These are phyloP conservation scores for Acanthamoeba divionensis DNA, from an alignment of 208 protist genomes.

Conservation along the genomic window DNA sequence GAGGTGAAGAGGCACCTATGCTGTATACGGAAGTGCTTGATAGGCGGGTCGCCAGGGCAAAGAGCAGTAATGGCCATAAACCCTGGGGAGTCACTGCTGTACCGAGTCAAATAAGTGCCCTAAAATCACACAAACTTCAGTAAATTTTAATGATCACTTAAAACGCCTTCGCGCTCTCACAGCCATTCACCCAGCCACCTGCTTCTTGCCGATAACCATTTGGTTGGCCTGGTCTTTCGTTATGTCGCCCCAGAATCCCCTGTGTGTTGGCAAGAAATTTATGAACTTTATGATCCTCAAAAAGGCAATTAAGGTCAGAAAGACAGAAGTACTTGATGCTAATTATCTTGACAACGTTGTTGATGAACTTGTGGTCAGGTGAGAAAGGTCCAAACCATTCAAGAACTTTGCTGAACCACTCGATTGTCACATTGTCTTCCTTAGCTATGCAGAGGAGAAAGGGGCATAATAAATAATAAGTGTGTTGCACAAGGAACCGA, in stretches of 20 bases:
- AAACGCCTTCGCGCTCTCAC: background rate
- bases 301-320: background rate
- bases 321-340: background rate
- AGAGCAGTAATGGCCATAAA: slow-evolving; percentile 22
- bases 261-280: background rate
- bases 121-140: background rate
- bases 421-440: slow-evolving; percentile 13
- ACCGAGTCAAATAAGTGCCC: slow-evolving; percentile 37
- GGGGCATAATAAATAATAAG: background rate
- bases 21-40: slow-evolving; percentile 50
- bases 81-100: background rate
- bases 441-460: background rate
- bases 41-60: background rate
- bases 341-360: slow-evolving; percentile 26
- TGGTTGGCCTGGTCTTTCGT: slow-evolving; percentile 3
- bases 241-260: slow-evolving; percentile 40
- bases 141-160: background rate
- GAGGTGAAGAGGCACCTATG: background rate
- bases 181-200: no score
- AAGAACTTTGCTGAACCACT: slow-evolving; percentile 44
- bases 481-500: background rate
- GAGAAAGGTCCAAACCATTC: slow-evolving; percentile 48
- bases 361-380: background rate
- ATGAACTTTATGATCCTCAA: background rate
- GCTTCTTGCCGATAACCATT: background rate